Evolutionary conservation across 1,284 basidiomycete genomes (phyloP), one percentile per base, ranked within the genome.

Genomic region (Meira nashicola): DNA sequence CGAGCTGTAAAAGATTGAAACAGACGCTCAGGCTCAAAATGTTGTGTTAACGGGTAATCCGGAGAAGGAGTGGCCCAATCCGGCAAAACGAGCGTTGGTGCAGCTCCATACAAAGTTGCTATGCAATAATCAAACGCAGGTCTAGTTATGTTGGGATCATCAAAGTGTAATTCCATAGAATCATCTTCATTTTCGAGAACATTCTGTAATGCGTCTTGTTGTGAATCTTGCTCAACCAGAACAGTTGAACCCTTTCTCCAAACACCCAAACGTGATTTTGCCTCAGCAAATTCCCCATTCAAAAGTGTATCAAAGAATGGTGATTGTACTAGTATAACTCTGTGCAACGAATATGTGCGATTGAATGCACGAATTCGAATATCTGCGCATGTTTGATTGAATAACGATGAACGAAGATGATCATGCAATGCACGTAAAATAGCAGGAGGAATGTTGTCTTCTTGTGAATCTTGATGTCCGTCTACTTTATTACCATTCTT

Each of bases 91-190:
- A 74, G 60, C 38, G 63, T 58, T 23, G 72, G 72, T 0, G 66
- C 71, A 28, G 62, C 63, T 38, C 69, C 72, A 40, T 74, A 74
- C 39, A 74, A 67, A 25, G 63, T 55, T n/a, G 72, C 68, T 41
- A 74, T 61, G 63, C 69, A 63, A 54, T 69, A 74, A 39, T 74
- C 72, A 43, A 74, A 74, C 1, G 73, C 71, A 12, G 73, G 64
- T 39, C 68, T 62, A 49, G 62, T 66, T 50, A 74, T 73, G 63
- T 71, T 70, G 41, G 72, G 72, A 33, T 74, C 72, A 43, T 72
- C 70, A 52, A 74, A 73, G 12, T 60, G 60, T 1, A 74, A 57
- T 14, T 63, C 62, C 23, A 72, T 49, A 1, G 63, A 51, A 52
- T 66, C 58, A 50, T 39, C 61, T 21, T 59, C 60, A 14, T 17